Base-by-base conservation (phyloP, 225 moss, liverwort and hornwort genomes). In the Thuidium tamariscinum region DNA sequence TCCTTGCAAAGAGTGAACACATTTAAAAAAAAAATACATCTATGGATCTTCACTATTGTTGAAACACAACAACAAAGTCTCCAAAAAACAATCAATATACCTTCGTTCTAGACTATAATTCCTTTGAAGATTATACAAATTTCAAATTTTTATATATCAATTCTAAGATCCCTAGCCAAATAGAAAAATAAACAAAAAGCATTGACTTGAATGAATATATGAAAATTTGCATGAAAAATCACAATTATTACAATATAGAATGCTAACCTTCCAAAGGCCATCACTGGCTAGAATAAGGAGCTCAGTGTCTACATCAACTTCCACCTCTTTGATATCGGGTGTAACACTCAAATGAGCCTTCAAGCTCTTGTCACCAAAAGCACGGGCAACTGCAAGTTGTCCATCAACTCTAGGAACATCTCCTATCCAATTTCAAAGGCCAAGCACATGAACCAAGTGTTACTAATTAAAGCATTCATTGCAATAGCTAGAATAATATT, bases 321-420 rank as follows among this genome's bases (percentile, higher is more conserved):
- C 86, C 81, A 82, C 76, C 55, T 91, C 94, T 70, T 36, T 79
- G 73, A 98, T 95, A 66, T 98, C 96, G 52, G 98, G 98, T 82
- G 89, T 89, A 19, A 95, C 96, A 87, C 96, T 98, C 65, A 98
- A 89, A 69, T 98, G 98, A 82, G 89, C 83, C 92, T 98, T 98
- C 92, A 98, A 85, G 86, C 96, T 98, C 89, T 98, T 98, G 81
- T 98, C 98, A 77, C 98, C 98, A 89, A 98, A 98, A 75, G 98
- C 98, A 56, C 77, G 95, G 51, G 98, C 98, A 84, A 98, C 98
- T 52, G 98, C 98, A 75, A 98, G 96, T 91, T 98, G 98, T 32
- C 98, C 98, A 88, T 98, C 98, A 30, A 98, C 98, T 88, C 98
- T 94, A 59, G 98, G 96, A 71, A 98, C 98, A 80, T 98, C 98